These are phyloP conservation scores for Pseudogymnoascus sp. DNA, from an alignment of 2,329 filamentous ascomycete species.

Conservation along the genomic window DNA sequence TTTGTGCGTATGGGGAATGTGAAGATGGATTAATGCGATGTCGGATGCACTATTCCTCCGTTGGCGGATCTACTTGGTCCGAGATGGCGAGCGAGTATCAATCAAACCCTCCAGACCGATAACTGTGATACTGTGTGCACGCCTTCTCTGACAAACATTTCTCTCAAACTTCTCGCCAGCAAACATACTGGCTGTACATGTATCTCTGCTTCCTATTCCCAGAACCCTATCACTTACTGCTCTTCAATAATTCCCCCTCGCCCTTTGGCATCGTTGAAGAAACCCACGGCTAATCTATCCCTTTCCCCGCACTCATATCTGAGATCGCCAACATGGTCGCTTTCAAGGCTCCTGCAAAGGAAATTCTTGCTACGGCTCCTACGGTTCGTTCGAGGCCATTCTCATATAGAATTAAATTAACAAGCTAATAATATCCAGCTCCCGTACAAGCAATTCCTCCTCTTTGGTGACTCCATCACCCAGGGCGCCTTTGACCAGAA, in stretches of 20 bases:
- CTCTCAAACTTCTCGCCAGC: not conserved
- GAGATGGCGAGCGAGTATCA: not conserved
- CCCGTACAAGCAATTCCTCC: constrained; percentile 53
- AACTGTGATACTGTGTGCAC: not conserved
- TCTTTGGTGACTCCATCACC: constrained; percentile 88
- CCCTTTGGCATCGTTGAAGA: not conserved
- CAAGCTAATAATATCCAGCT: not conserved
- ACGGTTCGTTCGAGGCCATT: not conserved
- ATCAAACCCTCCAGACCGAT: not conserved
- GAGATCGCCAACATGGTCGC: not conserved
- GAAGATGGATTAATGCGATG: not conserved
- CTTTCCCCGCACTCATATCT: not conserved
- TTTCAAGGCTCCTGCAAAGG: not conserved
- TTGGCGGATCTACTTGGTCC: not conserved
- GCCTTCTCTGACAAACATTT: not conserved
- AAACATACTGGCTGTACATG: not conserved
- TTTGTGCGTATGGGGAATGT: not conserved
- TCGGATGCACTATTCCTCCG: not conserved
- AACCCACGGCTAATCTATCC: not conserved
- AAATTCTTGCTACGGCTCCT: not conserved
- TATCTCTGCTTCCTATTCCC: not conserved
- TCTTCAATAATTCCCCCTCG: not conserved
- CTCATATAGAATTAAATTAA: no score
- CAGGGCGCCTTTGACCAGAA: constrained; percentile 57
- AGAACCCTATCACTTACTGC: not conserved